A percentile compares a stretch with the other conserved stretches of the same genome.
phyloP scores from a whole-genome alignment of 2,329 filamentous ascomycete species.

The Exophiala sp. region DNA sequence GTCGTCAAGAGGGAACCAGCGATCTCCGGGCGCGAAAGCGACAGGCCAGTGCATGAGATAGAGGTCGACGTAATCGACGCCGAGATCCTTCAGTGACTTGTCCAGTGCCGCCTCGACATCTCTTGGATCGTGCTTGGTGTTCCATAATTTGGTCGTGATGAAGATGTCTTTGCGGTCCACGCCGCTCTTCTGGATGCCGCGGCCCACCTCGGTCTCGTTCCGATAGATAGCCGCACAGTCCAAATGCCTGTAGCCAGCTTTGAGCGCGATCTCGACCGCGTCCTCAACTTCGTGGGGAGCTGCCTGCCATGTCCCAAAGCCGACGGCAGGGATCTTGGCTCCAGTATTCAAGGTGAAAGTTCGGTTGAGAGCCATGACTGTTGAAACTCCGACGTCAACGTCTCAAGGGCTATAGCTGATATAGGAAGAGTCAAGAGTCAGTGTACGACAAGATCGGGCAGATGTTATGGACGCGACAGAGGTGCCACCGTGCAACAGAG shows the following conservation, averaged over 20 bases:
- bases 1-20: constrained; percentile 20
- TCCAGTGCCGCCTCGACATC: constrained; percentile 47
- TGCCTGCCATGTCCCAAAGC: constrained; percentile 37
- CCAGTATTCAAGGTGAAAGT: constrained; percentile 33
- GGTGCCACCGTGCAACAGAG: too few species aligned
- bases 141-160: constrained; percentile 59
- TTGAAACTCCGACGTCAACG: neutral
- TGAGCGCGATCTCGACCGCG: constrained; percentile 44
- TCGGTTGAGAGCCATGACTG: constrained; percentile 18
- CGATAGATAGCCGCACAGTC: constrained; percentile 44
- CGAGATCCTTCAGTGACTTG: constrained; percentile 46
- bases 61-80: constrained; percentile 50
- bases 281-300: constrained; percentile 41
- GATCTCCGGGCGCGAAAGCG: constrained; percentile 44
- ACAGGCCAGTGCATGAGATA: constrained; percentile 49
- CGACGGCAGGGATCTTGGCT: constrained; percentile 32
- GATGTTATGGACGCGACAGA: too few species aligned
- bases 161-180: constrained; percentile 30
- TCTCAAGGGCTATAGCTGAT: neutral
- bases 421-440: too few species aligned
- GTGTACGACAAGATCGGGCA: too few species aligned
- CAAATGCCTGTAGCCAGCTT: constrained; percentile 34
- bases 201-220: constrained; percentile 48
- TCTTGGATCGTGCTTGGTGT: constrained; percentile 48
- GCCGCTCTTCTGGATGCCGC: constrained; percentile 36